Base-by-base conservation (phyloP, 495 filamentous ascomycete species). In the Penicillium diatomitis region DNA sequence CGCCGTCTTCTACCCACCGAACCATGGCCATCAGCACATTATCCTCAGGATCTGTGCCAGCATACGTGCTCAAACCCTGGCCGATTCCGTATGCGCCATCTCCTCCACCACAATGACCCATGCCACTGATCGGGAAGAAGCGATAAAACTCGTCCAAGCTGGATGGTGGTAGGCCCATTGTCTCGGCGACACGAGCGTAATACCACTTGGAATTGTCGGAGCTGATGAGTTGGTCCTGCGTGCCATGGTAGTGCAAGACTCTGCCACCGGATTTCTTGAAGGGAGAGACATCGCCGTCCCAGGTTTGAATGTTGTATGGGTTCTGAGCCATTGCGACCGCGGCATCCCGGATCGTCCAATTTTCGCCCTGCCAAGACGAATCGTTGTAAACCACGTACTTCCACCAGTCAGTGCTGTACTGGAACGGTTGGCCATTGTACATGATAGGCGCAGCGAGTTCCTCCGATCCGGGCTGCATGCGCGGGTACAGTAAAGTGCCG, bases 1-100 rank as follows among this genome's bases (percentile, higher is more conserved):
- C 61, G 0, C 73, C 78, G 1, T 79, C 62, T 60, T 85, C 82
- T 1, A 83, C 79, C 82, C 80, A 84, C 9, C 62, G 56, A 7
- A 83, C 75, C 57, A 85, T 64, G 3, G 78, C 74, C 53, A 72
- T 73, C 8, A 81, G 66, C 1, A 78, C 71, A 51, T 77, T 76
- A 31, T 65, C 54, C 38, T 66, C 56, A 0, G 65, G 68, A 8
- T 69, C 52, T 8, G 37, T 58, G 2, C 63, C 61, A 28, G 55
- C 61, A 9, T 65, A 64, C 0, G 63, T 61, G 3, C 12, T 30
- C 1, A 54, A 49, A 3, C 58, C 63, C 55, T 81, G 74, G 0
- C 79, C 77, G 47, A 83, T 74, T 12, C 68, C 67, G 56, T 68
- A 71, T 0, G 76, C 79, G 0, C 80, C 80, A n/a, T 72, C 68